Evolutionary conservation across 2,329 filamentous ascomycete species (phyloP), one percentile per base, ranked within the genome.

Genomic region (Eutypella sp.): DNA sequence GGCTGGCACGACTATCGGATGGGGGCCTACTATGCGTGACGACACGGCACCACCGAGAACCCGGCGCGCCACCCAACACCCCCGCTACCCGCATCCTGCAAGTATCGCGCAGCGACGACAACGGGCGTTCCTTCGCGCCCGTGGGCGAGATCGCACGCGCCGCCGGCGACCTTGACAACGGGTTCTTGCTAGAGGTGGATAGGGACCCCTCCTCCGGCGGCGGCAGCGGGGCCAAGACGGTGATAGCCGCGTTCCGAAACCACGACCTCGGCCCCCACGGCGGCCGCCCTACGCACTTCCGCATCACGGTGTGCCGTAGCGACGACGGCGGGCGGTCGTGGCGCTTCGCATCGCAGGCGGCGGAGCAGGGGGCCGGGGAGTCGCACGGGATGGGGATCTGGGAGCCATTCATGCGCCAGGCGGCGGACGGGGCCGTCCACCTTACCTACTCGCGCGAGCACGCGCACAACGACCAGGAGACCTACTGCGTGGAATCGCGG

Each of bases 241-340:
- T 74, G 2, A 62, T 76, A 0, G 73, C 67, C 0, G 72, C 73
- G 0, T 76, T 76, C 56, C 68, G 73, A 5, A 76, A 76, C 56
- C 71, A 74, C 46, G 66, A 68, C 34, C 55, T 64, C 4, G 68
- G 63, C 2, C 61, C 62, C 0, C 38, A 57, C 18, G 62, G 64
- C 3, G 31, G 52, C 16, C 53, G 48, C 20, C 62, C 62, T 0
- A 65, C 64, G 5, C 64, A 72, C 55, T 75, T 71, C 57, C 70
- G 73, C 24, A 74, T 76, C 54, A 76, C 73, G 0, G 70, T 76
- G 13, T 76, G 71, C 48, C 66, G 69, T 42, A 73, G 70, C 24
- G 53, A 45, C 2, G 71, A 76, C 49, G 67, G 65, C 40, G 73
- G 72, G 1, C 60, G 58, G 2, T 63, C 54, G 3, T 76, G 72